Conservation (phyloP, 257 asterid genomes). For the Solanum pimpinellifolium region DNA sequence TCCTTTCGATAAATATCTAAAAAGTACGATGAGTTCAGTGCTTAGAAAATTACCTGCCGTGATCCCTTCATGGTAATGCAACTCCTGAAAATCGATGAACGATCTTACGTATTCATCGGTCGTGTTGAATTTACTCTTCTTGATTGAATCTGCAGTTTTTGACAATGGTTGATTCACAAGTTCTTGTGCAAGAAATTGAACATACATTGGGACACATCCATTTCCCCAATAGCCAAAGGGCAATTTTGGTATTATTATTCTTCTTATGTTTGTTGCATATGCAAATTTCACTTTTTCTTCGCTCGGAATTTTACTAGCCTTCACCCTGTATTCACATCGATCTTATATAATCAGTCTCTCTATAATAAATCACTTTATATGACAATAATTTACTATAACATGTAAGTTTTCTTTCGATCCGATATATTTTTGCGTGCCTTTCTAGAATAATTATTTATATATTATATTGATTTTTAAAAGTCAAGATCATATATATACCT, state of each 20-base stretch:
- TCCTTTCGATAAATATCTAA: neutral
- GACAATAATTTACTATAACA: neutral
- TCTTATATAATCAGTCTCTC: neutral
- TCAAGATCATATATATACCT: conserved; percentile 16
- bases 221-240: conserved; percentile 85
- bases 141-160: conserved; percentile 47
- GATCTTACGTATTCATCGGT: conserved; percentile 49
- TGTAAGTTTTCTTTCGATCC: neutral
- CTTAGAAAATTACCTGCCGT: conserved; percentile 12
- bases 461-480: too few relatives aligned
- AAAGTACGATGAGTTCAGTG: neutral
- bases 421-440: neutral
- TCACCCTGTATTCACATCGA: conserved; percentile 26
- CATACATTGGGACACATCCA: conserved; percentile 80
- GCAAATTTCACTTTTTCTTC: conserved; percentile 58
- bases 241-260: conserved; percentile 37
- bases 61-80: conserved; percentile 50
- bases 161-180: conserved; percentile 43
- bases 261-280: conserved; percentile 56
- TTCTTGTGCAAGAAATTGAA: conserved; percentile 43
- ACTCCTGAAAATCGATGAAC: conserved; percentile 58
- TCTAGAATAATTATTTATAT: neutral
- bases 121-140: conserved; percentile 51
- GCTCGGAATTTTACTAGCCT: conserved; percentile 12
- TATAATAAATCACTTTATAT: neutral